Percentiles rank a stretch among this genome's conserved stretches.
phyloP scores from a whole-genome alignment of 306 rosid genomes.

The Quercus gilva region DNA sequence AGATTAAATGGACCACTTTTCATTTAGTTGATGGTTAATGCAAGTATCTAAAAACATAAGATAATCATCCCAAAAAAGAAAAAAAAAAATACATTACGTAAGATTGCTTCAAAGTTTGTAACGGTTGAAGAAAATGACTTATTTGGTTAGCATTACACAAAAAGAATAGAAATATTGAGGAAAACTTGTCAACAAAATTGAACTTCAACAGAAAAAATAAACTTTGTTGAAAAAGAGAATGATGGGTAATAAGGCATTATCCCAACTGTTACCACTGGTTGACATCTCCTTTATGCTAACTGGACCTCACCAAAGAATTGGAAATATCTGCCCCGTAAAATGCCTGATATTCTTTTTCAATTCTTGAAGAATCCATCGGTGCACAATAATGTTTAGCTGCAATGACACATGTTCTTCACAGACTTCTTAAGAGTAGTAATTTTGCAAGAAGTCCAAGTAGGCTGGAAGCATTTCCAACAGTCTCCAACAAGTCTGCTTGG shows the following conservation, averaged over 20 bases:
- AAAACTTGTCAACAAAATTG: neutral
- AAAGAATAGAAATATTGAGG: neutral
- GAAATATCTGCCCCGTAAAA: neutral
- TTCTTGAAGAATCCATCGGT: constrained; percentile 13
- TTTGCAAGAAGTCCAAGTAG: constrained; percentile 12
- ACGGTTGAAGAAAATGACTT: neutral
- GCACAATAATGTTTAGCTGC: neutral
- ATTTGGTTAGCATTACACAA: neutral
- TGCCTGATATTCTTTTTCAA: neutral
- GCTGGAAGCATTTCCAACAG: constrained; percentile 22
- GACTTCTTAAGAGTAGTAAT: neutral
- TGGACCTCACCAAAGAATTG: neutral
- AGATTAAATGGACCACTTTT: too few relatives aligned
- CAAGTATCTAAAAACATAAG: too few relatives aligned
- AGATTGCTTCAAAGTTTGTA: too few relatives aligned
- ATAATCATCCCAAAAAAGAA: too few relatives aligned
- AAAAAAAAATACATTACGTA: too few relatives aligned
- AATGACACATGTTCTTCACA: constrained; percentile 4
- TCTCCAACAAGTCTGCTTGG: constrained; percentile 14
- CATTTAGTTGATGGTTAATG: too few relatives aligned
- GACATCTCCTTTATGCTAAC: neutral
- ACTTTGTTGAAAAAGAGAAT: neutral
- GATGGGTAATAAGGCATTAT: neutral
- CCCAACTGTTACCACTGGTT: neutral
- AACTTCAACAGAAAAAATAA: neutral